Evolutionary conservation across 2,329 filamentous ascomycete species (phyloP).

Genomic region (Paramyrothecium roridum): DNA sequence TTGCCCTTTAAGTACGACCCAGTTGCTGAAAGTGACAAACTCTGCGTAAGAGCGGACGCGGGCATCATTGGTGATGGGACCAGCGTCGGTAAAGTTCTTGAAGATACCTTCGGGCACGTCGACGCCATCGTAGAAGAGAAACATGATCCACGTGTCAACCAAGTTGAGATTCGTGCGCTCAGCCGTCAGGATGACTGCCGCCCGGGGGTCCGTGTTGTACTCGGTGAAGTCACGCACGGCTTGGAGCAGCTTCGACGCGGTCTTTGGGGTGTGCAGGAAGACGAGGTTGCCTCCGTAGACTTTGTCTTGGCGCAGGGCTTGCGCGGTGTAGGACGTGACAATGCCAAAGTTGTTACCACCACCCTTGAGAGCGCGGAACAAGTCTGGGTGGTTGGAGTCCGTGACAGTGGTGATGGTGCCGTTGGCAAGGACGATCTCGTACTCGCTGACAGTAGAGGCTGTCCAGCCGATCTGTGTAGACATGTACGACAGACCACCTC

Average conservation of each 20-base stretch:
- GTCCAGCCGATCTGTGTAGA: slow-evolving; percentile 48
- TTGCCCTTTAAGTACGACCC: slow-evolving; percentile 15
- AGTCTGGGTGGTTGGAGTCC: slow-evolving; percentile 36
- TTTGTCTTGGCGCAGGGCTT: slow-evolving; percentile 35
- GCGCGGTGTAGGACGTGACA: slow-evolving; percentile 40
- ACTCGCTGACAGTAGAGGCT: slow-evolving; percentile 45
- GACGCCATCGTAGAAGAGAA: slow-evolving; percentile 61
- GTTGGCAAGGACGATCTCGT: slow-evolving; percentile 49
- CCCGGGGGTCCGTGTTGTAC: slow-evolving; percentile 57
- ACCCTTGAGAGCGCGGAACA: slow-evolving; percentile 52
- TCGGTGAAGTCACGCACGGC: slow-evolving; percentile 54
- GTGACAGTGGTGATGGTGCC: slow-evolving; percentile 45
- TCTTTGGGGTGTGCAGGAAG: slow-evolving; percentile 27
- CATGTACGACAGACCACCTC: slow-evolving; percentile 50
- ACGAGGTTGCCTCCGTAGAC: slow-evolving; percentile 41
- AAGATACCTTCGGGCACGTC: slow-evolving; percentile 51
- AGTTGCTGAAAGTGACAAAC: slow-evolving; percentile 22
- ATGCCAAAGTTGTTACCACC: slow-evolving; percentile 57
- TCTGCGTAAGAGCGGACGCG: slow-evolving; percentile 47
- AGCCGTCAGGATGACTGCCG: slow-evolving; percentile 56
- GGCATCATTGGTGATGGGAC: slow-evolving; percentile 38
- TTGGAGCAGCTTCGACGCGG: slow-evolving; percentile 33
- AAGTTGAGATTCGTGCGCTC: slow-evolving; percentile 33
- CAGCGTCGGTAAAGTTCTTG: slow-evolving; percentile 40
- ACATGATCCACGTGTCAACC: slow-evolving; percentile 54